phyloP scores from a whole-genome alignment of 2,329 filamentous ascomycete species.

The Lecanicillium sp. region DNA sequence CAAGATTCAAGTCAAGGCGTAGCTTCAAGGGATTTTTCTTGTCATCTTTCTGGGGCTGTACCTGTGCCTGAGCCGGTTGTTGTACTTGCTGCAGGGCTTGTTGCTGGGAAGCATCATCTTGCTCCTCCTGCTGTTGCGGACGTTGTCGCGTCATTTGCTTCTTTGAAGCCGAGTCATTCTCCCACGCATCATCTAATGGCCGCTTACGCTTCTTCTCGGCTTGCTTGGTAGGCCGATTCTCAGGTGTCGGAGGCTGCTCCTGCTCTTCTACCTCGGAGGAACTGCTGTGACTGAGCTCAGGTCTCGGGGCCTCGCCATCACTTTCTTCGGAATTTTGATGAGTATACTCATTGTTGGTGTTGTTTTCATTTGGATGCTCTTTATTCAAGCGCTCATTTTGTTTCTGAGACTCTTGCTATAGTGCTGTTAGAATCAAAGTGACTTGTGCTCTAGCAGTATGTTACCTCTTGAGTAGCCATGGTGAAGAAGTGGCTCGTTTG shows the following conservation, averaged over 20 bases:
- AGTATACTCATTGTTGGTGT: conserved; percentile 1
- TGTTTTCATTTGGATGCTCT: conserved; percentile 7
- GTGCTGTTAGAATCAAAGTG: too few species aligned
- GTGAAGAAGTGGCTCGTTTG: too few species aligned
- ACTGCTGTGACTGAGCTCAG: conserved; percentile 7
- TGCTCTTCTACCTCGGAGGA: conserved; percentile 12
- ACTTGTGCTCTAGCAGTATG: too few species aligned
- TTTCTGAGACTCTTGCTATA: not conserved
- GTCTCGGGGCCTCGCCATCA: conserved; percentile 10
- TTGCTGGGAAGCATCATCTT: conserved; percentile 18
- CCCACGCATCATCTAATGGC: conserved; percentile 1
- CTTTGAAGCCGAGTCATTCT: conserved; percentile 12
- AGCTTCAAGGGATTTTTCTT: conserved; percentile 57
- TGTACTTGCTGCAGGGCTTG: conserved; percentile 16
- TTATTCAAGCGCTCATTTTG: conserved; percentile 1
- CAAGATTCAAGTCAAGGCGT: conserved; percentile 64
- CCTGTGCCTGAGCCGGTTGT: conserved; percentile 5
- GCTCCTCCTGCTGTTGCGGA: conserved; percentile 19
- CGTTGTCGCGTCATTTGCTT: conserved; percentile 17
- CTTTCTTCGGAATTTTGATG: too few species aligned
- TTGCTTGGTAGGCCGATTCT: not conserved
- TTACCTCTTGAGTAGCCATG: not conserved
- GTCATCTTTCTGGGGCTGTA: conserved; percentile 15
- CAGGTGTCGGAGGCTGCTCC: conserved; percentile 5
- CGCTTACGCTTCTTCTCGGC: conserved; percentile 8